phyloP scores from a whole-genome alignment of 2,329 filamentous ascomycete genomes.

The Epicoccum nigrum region DNA sequence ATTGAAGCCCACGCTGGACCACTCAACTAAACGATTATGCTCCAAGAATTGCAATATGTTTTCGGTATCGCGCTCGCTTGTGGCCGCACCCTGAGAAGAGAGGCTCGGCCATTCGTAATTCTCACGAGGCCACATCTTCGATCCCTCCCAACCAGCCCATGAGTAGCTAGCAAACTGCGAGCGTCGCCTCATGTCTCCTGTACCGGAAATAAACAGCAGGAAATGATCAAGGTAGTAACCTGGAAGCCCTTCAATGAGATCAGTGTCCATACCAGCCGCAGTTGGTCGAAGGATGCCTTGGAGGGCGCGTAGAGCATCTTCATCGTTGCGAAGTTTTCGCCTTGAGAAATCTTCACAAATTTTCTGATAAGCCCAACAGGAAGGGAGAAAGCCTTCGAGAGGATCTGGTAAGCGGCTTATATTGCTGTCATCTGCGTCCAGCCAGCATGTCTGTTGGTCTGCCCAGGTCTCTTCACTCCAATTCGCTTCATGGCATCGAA shows the following conservation, averaged over 20 bases:
- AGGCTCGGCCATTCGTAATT: slow-evolving; percentile 1
- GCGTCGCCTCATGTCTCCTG: slow-evolving; percentile 4
- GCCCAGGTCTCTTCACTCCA: slow-evolving; percentile 12
- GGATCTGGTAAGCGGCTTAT: slow-evolving; percentile 8
- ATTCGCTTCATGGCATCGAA: slow-evolving; percentile 8
- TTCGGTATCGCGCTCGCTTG: background rate
- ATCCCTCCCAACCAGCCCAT: slow-evolving; percentile 13
- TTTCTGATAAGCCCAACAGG: slow-evolving; percentile 12
- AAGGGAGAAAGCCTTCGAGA: slow-evolving; percentile 2
- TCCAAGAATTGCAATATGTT: background rate
- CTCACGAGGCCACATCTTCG: slow-evolving; percentile 6
- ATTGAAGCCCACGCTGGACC: background rate
- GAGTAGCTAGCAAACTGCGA: slow-evolving; percentile 10
- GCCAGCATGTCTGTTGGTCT: slow-evolving; percentile 2
- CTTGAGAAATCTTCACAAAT: slow-evolving; percentile 10
- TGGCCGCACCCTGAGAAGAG: background rate
- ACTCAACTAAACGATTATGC: background rate
- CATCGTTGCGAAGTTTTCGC: slow-evolving; percentile 6
- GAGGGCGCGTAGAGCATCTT: slow-evolving; percentile 7
- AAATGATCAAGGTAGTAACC: slow-evolving; percentile 12
- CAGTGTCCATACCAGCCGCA: slow-evolving; percentile 3
- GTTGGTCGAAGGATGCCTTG: background rate
- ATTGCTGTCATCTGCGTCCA: slow-evolving; percentile 9
- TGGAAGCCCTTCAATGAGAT: slow-evolving; percentile 3
- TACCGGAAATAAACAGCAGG: slow-evolving; percentile 1